Percentiles rank a stretch among this genome's conserved stretches.
Evolutionary conservation across 805 yeast genomes (phyloP).

Genomic region (Candida tibetensis): DNA sequence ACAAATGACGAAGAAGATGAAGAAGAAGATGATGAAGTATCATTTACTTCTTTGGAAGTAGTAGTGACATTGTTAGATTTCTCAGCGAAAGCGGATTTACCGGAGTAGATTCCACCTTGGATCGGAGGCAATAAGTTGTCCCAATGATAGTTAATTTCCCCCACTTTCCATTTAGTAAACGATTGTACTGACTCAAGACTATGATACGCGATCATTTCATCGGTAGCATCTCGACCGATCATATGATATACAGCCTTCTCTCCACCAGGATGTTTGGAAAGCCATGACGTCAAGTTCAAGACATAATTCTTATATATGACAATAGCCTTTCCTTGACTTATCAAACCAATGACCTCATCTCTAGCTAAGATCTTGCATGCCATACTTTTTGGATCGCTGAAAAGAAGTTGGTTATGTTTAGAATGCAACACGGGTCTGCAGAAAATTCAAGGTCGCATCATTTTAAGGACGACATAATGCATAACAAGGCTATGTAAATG

Average conservation of each 20-base stretch:
- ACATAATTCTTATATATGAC: slow-evolving; percentile 64
- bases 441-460: too few relatives aligned
- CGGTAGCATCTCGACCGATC: slow-evolving; percentile 88
- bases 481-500: too few relatives aligned
- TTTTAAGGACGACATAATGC: too few relatives aligned
- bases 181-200: slow-evolving; percentile 50
- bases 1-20: slow-evolving; percentile 4
- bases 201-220: slow-evolving; percentile 87
- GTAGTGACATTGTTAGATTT: slow-evolving; percentile 2
- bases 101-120: slow-evolving; percentile 61
- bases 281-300: slow-evolving; percentile 67
- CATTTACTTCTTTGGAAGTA: not conserved
- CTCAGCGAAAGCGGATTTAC: not conserved
- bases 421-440: too few relatives aligned
- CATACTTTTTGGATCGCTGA: too few relatives aligned
- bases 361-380: slow-evolving; percentile 18
- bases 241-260: slow-evolving; percentile 78
- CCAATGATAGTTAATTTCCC: slow-evolving; percentile 65
- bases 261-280: slow-evolving; percentile 82
- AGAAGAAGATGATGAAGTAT: slow-evolving; percentile 9
- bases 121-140: slow-evolving; percentile 79
- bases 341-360: slow-evolving; percentile 50
- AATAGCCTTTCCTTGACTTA: slow-evolving; percentile 65
- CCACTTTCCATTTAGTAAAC: slow-evolving; percentile 62
- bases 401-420: too few relatives aligned